Percentiles rank a stretch among this genome's conserved stretches.
Conservation (phyloP, 1,284 basidiomycete genomes). For the Mycena citricolor region DNA sequence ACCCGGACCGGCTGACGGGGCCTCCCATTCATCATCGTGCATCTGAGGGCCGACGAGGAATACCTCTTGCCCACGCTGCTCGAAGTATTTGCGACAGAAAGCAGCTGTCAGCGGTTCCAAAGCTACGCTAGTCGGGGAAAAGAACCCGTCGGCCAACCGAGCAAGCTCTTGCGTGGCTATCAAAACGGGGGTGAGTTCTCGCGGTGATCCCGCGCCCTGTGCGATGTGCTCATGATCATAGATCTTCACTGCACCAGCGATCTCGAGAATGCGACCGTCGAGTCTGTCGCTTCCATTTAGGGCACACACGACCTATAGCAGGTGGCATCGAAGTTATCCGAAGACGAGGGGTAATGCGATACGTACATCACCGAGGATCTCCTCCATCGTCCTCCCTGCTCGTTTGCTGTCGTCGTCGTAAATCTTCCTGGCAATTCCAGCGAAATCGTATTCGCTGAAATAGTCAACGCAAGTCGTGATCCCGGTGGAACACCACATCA, state of each 20-base stretch:
- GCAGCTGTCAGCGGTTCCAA: constrained; percentile 4
- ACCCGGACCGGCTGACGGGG: not conserved
- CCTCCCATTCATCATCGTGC: not conserved
- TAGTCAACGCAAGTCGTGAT: not conserved
- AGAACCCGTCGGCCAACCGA: not conserved
- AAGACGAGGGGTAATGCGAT: too few species aligned
- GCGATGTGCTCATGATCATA: constrained; percentile 10
- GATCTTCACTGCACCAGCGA: constrained; percentile 1
- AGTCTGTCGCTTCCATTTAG: constrained; percentile 9
- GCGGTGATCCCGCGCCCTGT: not conserved
- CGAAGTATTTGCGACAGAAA: not conserved
- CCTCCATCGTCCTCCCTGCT: not conserved
- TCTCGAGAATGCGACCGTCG: not conserved
- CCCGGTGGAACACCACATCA: constrained; percentile 1
- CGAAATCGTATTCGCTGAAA: constrained; percentile 8
- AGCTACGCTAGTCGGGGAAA: not conserved
- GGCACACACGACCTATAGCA: not conserved
- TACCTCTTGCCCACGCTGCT: constrained; percentile 9
- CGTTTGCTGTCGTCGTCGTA: constrained; percentile 5
- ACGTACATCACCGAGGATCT: constrained; percentile 3
- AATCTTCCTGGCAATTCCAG: constrained; percentile 2
- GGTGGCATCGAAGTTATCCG: not conserved
- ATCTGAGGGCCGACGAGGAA: constrained; percentile 11
- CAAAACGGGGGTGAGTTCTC: not conserved
- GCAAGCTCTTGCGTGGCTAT: not conserved